phyloP scores from a whole-genome alignment of 257 asterid genomes.

The Solanum appendiculatum region DNA sequence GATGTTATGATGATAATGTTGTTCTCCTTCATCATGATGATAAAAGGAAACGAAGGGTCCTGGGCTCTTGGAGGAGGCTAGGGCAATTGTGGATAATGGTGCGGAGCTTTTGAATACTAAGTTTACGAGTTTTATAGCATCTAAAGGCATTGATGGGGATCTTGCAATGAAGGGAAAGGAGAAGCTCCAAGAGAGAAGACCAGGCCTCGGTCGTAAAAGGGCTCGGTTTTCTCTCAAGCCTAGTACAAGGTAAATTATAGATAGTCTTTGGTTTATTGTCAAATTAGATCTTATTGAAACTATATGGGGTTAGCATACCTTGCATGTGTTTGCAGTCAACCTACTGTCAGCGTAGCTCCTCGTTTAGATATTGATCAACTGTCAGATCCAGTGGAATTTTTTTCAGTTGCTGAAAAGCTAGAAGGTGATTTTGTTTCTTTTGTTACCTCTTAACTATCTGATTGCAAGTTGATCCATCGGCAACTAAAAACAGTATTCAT shows the following conservation, averaged over 20 bases:
- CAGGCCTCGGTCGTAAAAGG: constrained; percentile 58
- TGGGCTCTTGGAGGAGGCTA: constrained; percentile 60
- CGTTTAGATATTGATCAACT: constrained; percentile 31
- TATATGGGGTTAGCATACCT: not conserved
- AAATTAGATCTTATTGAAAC: not conserved
- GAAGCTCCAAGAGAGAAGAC: constrained; percentile 60
- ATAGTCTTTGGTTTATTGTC: not conserved
- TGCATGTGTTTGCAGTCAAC: constrained; percentile 43
- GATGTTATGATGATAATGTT: not conserved
- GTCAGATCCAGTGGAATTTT: constrained; percentile 64
- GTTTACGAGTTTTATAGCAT: constrained; percentile 20
- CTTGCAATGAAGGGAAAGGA: constrained; percentile 35
- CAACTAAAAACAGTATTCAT: not conserved
- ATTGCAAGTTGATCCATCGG: not conserved
- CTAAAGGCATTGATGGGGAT: constrained; percentile 17
- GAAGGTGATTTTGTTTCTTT: constrained; percentile 42
- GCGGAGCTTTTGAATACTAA: constrained; percentile 37
- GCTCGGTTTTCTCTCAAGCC: constrained; percentile 54
- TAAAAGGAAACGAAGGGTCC: constrained; percentile 37
- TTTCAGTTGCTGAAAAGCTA: constrained; percentile 47
- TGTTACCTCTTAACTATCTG: not conserved
- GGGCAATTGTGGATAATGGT: constrained; percentile 54
- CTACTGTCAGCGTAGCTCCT: constrained; percentile 35
- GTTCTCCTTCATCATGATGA: not conserved
- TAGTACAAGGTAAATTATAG: constrained; percentile 30